Base-by-base conservation (phyloP, 768 basidiomycete species). In the Phylloporus sp. region DNA sequence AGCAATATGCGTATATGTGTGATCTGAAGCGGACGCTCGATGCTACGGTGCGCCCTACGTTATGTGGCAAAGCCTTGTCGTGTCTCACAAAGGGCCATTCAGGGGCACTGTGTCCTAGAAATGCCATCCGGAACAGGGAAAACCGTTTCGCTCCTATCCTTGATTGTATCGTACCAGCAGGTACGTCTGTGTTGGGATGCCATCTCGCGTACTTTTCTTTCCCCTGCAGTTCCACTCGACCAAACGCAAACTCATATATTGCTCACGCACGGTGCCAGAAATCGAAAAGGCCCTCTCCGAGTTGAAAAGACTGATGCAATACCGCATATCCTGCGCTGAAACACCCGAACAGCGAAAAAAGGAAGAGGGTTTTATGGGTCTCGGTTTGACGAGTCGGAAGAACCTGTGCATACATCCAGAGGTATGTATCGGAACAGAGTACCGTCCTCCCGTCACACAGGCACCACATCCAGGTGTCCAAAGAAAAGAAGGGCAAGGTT, bases 41-140 rank as follows among this genome's bases (percentile, higher is more conserved):
- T 72, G 95, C 94, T 31, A 86, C 91, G 53, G 95, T 94, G 69
- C 55, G 74, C 62, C 40, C 28, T 24, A 31, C 31, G 31, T 20
- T 16, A 9, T 36, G n/a, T 38, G 15, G 35, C 41, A 29, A 32
- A 31, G 26, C 16, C 27, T 44, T 22, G 11, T 22, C 18, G n/a
- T 44, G 49, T 34, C 34, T 42, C 34, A 52, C 26, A 15, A n/a
- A 13, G 40, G 52, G 29, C 34, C 38, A 32, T 59, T 32, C 64
- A 98, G 94, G 97, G 97, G 45, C 97, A 99, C 60, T 97, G 97
- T 68, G 92, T 98, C n/a, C 80, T 99, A 32, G 97, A 99, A 75
- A 99, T 99, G 97, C 97, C 97, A 55, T 98, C 97, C 11, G 97
- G 97, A 15, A 99, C 97, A 20, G 97, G 97, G 22, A 99, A 99